Conservation (phyloP, 345 rosid species). For the Hirschfeldia incana region DNA sequence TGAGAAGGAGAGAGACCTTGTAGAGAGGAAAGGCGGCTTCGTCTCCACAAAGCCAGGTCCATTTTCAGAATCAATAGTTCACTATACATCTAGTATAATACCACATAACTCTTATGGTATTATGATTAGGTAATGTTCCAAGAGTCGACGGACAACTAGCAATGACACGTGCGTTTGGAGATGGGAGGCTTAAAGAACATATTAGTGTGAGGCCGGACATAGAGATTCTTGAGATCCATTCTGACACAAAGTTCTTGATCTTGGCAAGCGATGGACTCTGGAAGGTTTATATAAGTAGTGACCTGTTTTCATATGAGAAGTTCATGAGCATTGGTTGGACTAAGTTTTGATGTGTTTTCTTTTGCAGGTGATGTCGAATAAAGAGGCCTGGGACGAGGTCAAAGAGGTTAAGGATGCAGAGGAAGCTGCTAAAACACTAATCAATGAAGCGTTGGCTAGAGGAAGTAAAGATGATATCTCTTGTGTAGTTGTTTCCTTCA, state of each 20-base stretch:
- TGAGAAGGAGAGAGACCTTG: slow-evolving; percentile 44
- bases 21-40: slow-evolving; percentile 54
- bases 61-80: neutral
- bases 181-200: slow-evolving; percentile 49
- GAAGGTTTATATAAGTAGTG: slow-evolving; percentile 40
- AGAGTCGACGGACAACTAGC: slow-evolving; percentile 54
- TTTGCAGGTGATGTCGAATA: slow-evolving; percentile 50
- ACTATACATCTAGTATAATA: neutral
- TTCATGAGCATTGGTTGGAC: neutral
- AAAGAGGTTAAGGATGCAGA: slow-evolving; percentile 31
- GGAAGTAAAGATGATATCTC: slow-evolving; percentile 50
- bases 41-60: slow-evolving; percentile 42
- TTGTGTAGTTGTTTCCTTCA: slow-evolving; percentile 43
- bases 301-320: neutral
- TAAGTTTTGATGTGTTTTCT: neutral
- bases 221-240: slow-evolving; percentile 17
- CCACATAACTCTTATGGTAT: neutral
- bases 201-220: slow-evolving; percentile 48
- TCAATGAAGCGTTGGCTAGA: slow-evolving; percentile 42
- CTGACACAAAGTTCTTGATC: slow-evolving; percentile 45
- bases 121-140: slow-evolving; percentile 41
- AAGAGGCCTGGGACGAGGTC: slow-evolving; percentile 43
- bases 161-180: slow-evolving; percentile 58
- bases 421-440: slow-evolving; percentile 37
- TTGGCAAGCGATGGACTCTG: slow-evolving; percentile 63